Conservation (phyloP, 2,329 filamentous ascomycete species). For the Metarhizium guizhouense region DNA sequence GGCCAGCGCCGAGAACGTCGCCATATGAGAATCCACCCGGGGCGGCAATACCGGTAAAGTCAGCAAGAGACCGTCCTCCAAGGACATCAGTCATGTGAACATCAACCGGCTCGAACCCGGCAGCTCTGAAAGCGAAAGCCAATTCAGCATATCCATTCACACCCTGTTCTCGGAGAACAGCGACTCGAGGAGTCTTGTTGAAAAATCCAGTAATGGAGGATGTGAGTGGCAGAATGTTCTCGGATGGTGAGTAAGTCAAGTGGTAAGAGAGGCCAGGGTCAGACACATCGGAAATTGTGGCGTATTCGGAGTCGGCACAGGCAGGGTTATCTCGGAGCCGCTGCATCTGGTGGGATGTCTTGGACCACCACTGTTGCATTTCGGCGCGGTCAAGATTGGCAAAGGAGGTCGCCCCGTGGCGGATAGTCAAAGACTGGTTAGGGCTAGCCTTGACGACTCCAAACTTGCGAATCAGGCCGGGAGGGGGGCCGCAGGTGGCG, state of each 20-base stretch:
- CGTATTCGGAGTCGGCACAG: conserved; percentile 78
- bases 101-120: conserved; percentile 86
- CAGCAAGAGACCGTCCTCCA: conserved; percentile 66
- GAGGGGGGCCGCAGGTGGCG: conserved; percentile 77
- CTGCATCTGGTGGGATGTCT: conserved; percentile 87
- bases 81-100: conserved; percentile 96
- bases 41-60: conserved; percentile 84
- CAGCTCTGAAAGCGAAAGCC: conserved; percentile 88
- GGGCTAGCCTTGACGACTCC: conserved; percentile 60
- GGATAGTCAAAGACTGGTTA: conserved; percentile 71
- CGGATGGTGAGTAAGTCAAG: conserved; percentile 69
- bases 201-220: conserved; percentile 41
- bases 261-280: conserved; percentile 83
- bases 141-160: conserved; percentile 96
- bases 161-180: conserved; percentile 90
- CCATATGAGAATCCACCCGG: conserved; percentile 96
- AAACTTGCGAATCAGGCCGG: conserved; percentile 74
- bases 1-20: conserved; percentile 77
- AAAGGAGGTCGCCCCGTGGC: conserved; percentile 59
- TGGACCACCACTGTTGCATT: conserved; percentile 82
- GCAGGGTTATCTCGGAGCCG: conserved; percentile 78
- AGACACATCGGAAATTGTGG: conserved; percentile 60
- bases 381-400: conserved; percentile 60
- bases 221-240: conserved; percentile 58
- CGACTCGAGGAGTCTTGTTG: conserved; percentile 61